Base-by-base conservation (phyloP, 805 yeast genomes). In the Nakazawaea wyomingensis region DNA sequence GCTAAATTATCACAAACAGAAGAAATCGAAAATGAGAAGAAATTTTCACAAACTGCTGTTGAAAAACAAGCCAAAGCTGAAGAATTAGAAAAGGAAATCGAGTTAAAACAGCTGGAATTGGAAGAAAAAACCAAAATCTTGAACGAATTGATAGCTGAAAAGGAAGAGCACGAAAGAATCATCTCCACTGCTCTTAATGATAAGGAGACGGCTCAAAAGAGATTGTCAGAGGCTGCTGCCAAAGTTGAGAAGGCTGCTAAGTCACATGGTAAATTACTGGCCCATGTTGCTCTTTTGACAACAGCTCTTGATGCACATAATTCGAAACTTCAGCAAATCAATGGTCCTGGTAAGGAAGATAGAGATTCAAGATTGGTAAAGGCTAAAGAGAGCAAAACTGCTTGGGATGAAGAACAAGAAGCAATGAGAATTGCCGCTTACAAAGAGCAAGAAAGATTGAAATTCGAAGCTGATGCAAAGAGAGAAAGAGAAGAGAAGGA, bases 321-420 rank as follows among this genome's bases (percentile, higher is more conserved):
- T 20, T 61, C 74, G 24, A 71, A 71, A 48, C 60, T 74, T 46
- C 51, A 59, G 11, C 46, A 57, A 27, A 61, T 74, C 51, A 56
- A 57, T 32, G 55, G 56, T 16, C 41, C 60, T 30, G 76, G 67
- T 30, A 69, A 66, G 50, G 66, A 62, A 29, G 53, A 48, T 21
- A 61, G 74, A 44, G 50, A 53, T 3, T 39, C 47, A 1, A 64
- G 73, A 50, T 64, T 71, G 44, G 51, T 49, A 17, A 66, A 61
- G 7, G 80, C 80, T 16, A 60, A 66, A 49, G 54, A 66, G 34
- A 59, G 72, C 36, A 60, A 54, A 41, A 43, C 50, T 21, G 57
- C 56, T 17, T 76, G 81, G 81, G 65, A 68, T 47, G 52, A 52
- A 4, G 78, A 76, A 48, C 64, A 65, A 56, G 62, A 65, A 36